A percentile compares a stretch with the other conserved stretches of the same genome.
Conservation (phyloP, 345 rosid genomes). For the Eucalyptus marginata region DNA sequence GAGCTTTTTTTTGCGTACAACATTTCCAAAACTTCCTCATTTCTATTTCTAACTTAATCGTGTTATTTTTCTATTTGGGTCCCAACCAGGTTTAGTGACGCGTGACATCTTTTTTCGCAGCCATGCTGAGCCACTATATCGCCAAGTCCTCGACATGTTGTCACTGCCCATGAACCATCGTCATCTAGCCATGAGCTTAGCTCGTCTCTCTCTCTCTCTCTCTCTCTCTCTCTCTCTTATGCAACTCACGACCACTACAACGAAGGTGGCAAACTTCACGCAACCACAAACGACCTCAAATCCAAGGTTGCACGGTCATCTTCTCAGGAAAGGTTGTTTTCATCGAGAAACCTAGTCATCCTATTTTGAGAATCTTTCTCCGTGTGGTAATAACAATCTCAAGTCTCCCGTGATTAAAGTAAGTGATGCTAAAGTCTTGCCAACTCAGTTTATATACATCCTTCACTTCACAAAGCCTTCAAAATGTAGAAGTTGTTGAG, state of each 20-base stretch:
- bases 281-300: too few relatives aligned
- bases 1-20: not conserved
- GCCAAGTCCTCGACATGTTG: rapidly evolving
- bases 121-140: not conserved
- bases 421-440: not conserved
- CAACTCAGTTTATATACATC: not conserved
- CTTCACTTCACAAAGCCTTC: not conserved
- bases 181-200: not conserved
- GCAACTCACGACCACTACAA: not conserved
- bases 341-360: too few relatives aligned
- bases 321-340: too few relatives aligned
- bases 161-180: too few relatives aligned
- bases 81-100: rapidly evolving
- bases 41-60: not conserved
- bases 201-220: not conserved
- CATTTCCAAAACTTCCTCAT: not conserved
- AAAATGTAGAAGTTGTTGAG: not conserved
- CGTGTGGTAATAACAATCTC: too few relatives aligned
- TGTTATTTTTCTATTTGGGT: not conserved
- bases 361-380: too few relatives aligned
- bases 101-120: rapidly evolving
- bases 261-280: not conserved
- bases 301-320: too few relatives aligned
- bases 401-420: not conserved
- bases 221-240: not conserved